Evolutionary conservation across 2,329 filamentous ascomycete genomes (phyloP).

Genomic region (Neofusicoccum ribis): DNA sequence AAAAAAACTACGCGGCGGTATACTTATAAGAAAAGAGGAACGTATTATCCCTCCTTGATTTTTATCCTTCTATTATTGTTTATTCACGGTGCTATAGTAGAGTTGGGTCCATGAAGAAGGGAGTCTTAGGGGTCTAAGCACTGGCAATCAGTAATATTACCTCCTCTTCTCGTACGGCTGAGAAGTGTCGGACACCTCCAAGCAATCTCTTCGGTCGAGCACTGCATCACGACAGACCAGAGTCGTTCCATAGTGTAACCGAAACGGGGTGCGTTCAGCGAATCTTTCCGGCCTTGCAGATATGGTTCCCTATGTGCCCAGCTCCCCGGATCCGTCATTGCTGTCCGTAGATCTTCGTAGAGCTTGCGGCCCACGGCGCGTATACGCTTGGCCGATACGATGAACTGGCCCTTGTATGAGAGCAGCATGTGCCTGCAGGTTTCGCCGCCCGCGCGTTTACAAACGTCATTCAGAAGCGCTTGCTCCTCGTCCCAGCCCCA

Average conservation of each 20-base stretch:
- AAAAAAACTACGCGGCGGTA: no score
- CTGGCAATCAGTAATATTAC: conserved; percentile 30
- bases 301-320: conserved; percentile 32
- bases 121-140: conserved; percentile 28
- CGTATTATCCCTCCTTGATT: no score
- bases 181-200: conserved; percentile 32
- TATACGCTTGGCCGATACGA: conserved; percentile 47
- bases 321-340: conserved; percentile 28
- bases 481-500: conserved; percentile 43
- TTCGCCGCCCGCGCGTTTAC: conserved; percentile 22
- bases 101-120: background rate
- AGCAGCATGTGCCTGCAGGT: conserved; percentile 38
- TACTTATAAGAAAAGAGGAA: no score
- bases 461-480: conserved; percentile 39
- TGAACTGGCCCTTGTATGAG: conserved; percentile 51
- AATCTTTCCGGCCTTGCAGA: conserved; percentile 28
- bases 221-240: conserved; percentile 34
- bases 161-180: conserved; percentile 29
- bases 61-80: no score
- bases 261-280: conserved; percentile 30
- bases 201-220: conserved; percentile 28
- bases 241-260: conserved; percentile 33
- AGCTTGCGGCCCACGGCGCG: conserved; percentile 36
- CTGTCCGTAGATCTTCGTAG: conserved; percentile 34
- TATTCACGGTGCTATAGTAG: no score